These are phyloP conservation scores for Clarireedia hainanense DNA, from an alignment of 2,329 filamentous ascomycete genomes.

Conservation along the genomic window DNA sequence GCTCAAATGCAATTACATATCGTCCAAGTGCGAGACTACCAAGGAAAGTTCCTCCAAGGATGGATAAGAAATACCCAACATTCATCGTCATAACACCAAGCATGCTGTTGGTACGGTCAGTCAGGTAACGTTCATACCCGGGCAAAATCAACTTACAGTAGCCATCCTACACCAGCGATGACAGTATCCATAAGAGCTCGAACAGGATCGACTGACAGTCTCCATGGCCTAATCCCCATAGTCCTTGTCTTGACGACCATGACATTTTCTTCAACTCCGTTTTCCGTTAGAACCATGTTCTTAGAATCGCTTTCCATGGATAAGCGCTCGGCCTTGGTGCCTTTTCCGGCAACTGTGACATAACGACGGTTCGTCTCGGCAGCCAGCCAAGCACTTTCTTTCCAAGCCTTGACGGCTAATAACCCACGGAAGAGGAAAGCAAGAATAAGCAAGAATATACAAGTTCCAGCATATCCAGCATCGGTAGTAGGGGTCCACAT, in stretches of 20 bases:
- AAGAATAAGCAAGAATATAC: constrained; percentile 81
- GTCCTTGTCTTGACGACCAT: constrained; percentile 57
- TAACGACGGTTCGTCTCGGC: constrained; percentile 68
- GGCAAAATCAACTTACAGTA: constrained; percentile 60
- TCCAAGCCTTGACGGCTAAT: constrained; percentile 62
- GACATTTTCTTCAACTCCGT: constrained; percentile 76
- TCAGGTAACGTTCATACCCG: background rate
- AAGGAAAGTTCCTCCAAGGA: constrained; percentile 74
- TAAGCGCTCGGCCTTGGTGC: constrained; percentile 30
- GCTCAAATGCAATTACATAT: constrained; percentile 19
- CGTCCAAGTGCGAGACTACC: constrained; percentile 57
- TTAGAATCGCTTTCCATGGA: constrained; percentile 46
- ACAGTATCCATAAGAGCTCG: constrained; percentile 63
- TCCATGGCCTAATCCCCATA: constrained; percentile 58
- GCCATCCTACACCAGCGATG: constrained; percentile 70
- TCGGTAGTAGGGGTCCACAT: constrained; percentile 65
- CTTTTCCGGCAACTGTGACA: constrained; percentile 58
- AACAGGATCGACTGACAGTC: constrained; percentile 70
- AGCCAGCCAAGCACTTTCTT: constrained; percentile 58
- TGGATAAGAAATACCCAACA: constrained; percentile 73
- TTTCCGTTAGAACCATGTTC: constrained; percentile 59
- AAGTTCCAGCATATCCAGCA: constrained; percentile 77
- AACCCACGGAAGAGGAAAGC: constrained; percentile 62
- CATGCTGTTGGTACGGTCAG: constrained; percentile 53
- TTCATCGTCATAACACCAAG: constrained; percentile 87